phyloP scores from a whole-genome alignment of 106 monocot genomes.

The Dioscorea dumetorum region DNA sequence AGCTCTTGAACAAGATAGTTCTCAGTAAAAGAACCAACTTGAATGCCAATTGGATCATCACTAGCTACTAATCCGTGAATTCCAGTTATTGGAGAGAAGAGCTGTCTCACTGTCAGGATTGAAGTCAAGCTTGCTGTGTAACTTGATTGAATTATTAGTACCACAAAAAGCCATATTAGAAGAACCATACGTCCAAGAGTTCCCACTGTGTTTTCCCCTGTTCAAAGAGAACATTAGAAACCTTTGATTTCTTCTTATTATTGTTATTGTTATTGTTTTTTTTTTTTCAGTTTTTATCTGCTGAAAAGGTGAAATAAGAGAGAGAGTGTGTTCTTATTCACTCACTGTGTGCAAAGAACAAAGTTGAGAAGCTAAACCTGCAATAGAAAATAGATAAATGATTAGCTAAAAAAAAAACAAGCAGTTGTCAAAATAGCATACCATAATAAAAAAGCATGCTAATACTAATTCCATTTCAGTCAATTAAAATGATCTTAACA shows the following conservation, averaged over 20 bases:
- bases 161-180: conserved; percentile 68
- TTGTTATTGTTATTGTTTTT: too few species aligned
- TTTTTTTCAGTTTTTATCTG: not conserved
- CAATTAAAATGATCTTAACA: too few species aligned
- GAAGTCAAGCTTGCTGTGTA: conserved; percentile 76
- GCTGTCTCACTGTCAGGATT: conserved; percentile 54
- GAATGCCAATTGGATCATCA: conserved; percentile 70
- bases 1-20: conserved; percentile 65
- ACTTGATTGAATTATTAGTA: conserved; percentile 61
- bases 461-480: too few species aligned
- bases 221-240: not conserved
- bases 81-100: conserved; percentile 51
- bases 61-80: conserved; percentile 52
- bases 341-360: conserved; percentile 86
- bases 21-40: conserved; percentile 71
- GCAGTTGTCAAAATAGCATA: too few species aligned
- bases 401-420: too few species aligned
- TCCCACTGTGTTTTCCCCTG: conserved; percentile 53
- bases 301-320: not conserved
- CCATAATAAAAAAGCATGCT: too few species aligned
- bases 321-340: conserved; percentile 10
- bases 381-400: conserved; percentile 4
- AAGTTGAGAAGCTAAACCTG: conserved; percentile 88
- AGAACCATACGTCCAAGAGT: conserved; percentile 44
- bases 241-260: not conserved